Evolutionary conservation across 495 filamentous ascomycete genomes (phyloP).

Genomic region (Clohesyomyces aquaticus): DNA sequence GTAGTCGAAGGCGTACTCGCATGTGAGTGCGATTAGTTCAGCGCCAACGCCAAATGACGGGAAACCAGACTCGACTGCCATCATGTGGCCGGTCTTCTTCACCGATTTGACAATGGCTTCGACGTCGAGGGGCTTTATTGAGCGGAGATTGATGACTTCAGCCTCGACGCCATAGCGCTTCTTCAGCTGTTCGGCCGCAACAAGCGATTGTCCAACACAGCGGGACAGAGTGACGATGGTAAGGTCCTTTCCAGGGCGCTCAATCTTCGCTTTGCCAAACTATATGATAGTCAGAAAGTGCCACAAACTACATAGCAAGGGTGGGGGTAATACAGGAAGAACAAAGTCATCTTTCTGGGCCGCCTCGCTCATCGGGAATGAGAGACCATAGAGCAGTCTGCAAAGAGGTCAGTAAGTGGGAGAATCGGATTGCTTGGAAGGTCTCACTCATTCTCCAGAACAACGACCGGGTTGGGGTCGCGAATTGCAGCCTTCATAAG

Average conservation of each 20-base stretch:
- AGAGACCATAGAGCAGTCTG: slow-evolving; percentile 86
- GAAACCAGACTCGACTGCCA: slow-evolving; percentile 94
- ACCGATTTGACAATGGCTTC: slow-evolving; percentile 93
- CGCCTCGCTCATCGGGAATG: slow-evolving; percentile 94
- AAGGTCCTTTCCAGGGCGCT: slow-evolving; percentile 91
- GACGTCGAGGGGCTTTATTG: slow-evolving; percentile 93
- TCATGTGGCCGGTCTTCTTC: slow-evolving; percentile 94
- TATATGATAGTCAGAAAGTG: slow-evolving; percentile 26
- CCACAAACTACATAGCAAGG: slow-evolving; percentile 31
- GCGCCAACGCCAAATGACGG: slow-evolving; percentile 88
- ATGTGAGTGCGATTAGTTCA: slow-evolving; percentile 89
- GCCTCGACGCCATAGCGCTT: slow-evolving; percentile 93
- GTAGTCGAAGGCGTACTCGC: slow-evolving; percentile 99
- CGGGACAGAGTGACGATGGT: slow-evolving; percentile 94
- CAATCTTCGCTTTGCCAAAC: slow-evolving; percentile 98
- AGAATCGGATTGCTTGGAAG: neutral
- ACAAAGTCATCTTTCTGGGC: slow-evolving; percentile 96
- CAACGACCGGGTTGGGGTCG: slow-evolving; percentile 93
- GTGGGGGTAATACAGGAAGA: slow-evolving; percentile 60
- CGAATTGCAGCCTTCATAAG: slow-evolving; percentile 96
- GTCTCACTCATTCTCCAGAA: slow-evolving; percentile 89
- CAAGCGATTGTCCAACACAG: slow-evolving; percentile 89
- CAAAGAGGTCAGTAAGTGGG: slow-evolving; percentile 40
- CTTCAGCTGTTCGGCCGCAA: slow-evolving; percentile 86
- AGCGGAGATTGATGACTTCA: slow-evolving; percentile 97